phyloP scores from a whole-genome alignment of 257 asterid species.

The Nicotiana tabacum region DNA sequence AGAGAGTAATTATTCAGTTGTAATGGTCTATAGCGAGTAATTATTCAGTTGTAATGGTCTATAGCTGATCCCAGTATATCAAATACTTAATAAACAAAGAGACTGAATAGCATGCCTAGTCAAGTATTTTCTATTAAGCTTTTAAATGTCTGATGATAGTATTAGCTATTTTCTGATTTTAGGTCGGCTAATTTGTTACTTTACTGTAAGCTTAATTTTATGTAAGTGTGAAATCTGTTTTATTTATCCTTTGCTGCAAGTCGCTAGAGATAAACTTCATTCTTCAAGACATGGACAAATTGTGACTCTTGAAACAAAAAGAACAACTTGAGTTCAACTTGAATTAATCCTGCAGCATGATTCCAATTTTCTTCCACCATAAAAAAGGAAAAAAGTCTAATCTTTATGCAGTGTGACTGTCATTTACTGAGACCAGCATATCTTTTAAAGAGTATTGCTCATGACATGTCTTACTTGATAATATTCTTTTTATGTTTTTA shows the following conservation, averaged over 20 bases:
- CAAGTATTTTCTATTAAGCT: background rate
- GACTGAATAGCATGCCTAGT: background rate
- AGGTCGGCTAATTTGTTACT: background rate
- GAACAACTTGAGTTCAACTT: background rate
- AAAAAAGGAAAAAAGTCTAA: background rate
- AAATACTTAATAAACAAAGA: background rate
- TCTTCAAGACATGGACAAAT: background rate
- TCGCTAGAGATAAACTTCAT: background rate
- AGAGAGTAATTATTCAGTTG: background rate
- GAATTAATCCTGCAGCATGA: slow-evolving; percentile 1
- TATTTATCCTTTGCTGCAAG: background rate
- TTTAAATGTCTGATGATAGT: background rate
- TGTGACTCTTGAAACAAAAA: background rate
- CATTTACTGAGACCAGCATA: background rate
- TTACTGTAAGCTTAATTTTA: background rate
- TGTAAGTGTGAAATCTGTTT: background rate
- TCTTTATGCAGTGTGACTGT: background rate
- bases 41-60: background rate
- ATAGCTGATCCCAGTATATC: background rate
- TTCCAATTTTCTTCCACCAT: background rate
- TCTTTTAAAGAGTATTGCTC: background rate
- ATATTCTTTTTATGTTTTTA: background rate
- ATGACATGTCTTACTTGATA: background rate
- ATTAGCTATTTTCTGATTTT: background rate
- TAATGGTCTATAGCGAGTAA: background rate